These are phyloP conservation scores for Xylariaceae sp. DNA, from an alignment of 2,329 filamentous ascomycete genomes.

Conservation along the genomic window DNA sequence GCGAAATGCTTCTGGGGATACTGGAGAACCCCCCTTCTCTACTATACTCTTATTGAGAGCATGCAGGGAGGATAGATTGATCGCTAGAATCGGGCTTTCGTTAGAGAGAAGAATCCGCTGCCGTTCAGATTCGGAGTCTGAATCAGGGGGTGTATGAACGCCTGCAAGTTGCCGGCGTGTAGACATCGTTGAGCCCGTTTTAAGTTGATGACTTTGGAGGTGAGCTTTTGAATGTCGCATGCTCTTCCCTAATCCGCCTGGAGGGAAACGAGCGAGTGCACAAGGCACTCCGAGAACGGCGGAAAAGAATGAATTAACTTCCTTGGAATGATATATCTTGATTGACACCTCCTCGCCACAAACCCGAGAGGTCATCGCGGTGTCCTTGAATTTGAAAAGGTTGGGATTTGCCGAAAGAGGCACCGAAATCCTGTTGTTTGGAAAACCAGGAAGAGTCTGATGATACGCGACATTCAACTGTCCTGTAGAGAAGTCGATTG, in stretches of 20 bases:
- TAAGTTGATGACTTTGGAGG: conserved; percentile 54
- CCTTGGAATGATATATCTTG: conserved; percentile 62
- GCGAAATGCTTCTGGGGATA: conserved; percentile 73
- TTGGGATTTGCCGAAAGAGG: conserved; percentile 67
- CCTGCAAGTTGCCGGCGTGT: conserved; percentile 54
- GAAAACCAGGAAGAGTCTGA: conserved; percentile 26
- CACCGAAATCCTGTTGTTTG: conserved; percentile 40
- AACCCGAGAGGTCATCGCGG: conserved; percentile 58
- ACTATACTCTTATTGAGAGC: conserved; percentile 71
- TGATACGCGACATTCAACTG: conserved; percentile 58
- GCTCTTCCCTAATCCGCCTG: conserved; percentile 55
- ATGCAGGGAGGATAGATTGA: conserved; percentile 76
- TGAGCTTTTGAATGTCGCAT: conserved; percentile 70
- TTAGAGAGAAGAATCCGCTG: conserved; percentile 77
- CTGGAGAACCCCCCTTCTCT: conserved; percentile 56
- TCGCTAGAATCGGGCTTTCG: conserved; percentile 85
- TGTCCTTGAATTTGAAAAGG: conserved; percentile 43
- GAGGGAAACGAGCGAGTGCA: conserved; percentile 77
- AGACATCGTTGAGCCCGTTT: conserved; percentile 16
- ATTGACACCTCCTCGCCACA: conserved; percentile 77
- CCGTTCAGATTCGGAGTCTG: conserved; percentile 46
- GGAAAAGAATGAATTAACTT: conserved; percentile 75
- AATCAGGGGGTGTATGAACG: conserved; percentile 54
- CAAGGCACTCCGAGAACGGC: conserved; percentile 72
- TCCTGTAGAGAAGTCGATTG: conserved; percentile 65